These are phyloP conservation scores for Peronospora belbahrii DNA, from an alignment of 352 stramenopile species.

Conservation along the genomic window DNA sequence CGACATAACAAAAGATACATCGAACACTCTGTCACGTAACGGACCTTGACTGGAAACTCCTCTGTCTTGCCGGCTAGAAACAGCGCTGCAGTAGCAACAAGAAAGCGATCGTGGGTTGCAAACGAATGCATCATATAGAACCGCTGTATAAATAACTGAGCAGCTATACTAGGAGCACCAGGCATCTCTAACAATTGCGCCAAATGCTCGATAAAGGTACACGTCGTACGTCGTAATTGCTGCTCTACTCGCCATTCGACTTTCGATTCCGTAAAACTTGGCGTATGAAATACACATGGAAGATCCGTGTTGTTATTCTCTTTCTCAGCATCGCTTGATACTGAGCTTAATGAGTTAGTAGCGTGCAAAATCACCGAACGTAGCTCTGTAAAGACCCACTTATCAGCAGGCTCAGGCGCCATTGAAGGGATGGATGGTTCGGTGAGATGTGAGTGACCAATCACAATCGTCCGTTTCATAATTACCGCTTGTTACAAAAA, in stretches of 20 bases:
- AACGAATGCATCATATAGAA: slow-evolving; percentile 82
- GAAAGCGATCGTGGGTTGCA: slow-evolving; percentile 66
- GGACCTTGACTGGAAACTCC: slow-evolving; percentile 74
- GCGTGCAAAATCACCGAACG: slow-evolving; percentile 26
- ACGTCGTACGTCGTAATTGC: slow-evolving; percentile 58
- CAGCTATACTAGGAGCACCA: slow-evolving; percentile 39
- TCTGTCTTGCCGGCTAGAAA: slow-evolving; percentile 71
- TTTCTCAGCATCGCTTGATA: slow-evolving; percentile 17
- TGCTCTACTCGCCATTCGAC: slow-evolving; percentile 50
- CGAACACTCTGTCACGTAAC: slow-evolving; percentile 64
- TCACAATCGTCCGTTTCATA: no score
- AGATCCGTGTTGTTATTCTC: slow-evolving; percentile 8
- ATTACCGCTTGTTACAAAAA: no score
- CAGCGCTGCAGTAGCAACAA: slow-evolving; percentile 64
- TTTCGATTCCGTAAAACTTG: slow-evolving; percentile 35
- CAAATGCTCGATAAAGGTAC: slow-evolving; percentile 61
- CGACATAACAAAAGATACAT: slow-evolving; percentile 54
- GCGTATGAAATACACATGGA: slow-evolving; percentile 30
- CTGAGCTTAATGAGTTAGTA: not conserved
- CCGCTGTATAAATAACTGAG: slow-evolving; percentile 61
- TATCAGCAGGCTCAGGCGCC: slow-evolving; percentile 13
- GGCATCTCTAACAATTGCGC: slow-evolving; percentile 54
- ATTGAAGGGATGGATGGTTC: slow-evolving; percentile 19
- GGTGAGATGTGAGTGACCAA: no score
- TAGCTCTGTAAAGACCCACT: slow-evolving; percentile 48